Conservation (phyloP, 2,329 filamentous ascomycete species). For the Seiridium unicorne region DNA sequence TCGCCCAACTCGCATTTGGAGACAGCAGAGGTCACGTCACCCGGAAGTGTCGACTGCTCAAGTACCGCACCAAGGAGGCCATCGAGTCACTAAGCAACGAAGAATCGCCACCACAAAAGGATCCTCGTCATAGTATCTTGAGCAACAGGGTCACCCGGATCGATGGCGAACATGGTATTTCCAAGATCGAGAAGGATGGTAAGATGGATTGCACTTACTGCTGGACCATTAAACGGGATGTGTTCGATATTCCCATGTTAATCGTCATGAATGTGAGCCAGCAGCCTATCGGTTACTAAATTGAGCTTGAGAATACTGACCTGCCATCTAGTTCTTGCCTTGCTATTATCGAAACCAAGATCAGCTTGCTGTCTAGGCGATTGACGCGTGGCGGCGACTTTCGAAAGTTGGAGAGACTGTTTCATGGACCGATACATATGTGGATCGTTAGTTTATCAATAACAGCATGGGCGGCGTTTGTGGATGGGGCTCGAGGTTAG, state of each 20-base stretch:
- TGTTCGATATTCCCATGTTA: constrained; percentile 98
- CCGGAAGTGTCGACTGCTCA: constrained; percentile 80
- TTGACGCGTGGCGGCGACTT: background rate
- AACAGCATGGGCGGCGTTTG: constrained; percentile 31
- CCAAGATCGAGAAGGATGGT: constrained; percentile 78
- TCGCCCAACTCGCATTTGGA: constrained; percentile 86
- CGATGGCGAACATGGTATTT: constrained; percentile 75
- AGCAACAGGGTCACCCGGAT: constrained; percentile 62
- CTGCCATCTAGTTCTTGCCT: constrained; percentile 49
- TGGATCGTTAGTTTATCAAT: background rate
- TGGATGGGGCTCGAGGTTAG: constrained; percentile 22
- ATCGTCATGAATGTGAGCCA: constrained; percentile 94
- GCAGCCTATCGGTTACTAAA: background rate
- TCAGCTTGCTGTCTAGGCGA: constrained; percentile 50
- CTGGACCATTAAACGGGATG: constrained; percentile 95
- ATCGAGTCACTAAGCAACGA: constrained; percentile 35
- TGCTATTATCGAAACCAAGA: constrained; percentile 60
- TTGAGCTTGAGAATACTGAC: background rate
- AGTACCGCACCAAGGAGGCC: constrained; percentile 77
- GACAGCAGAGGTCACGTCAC: constrained; percentile 84
- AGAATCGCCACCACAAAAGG: constrained; percentile 44
- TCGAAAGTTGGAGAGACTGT: background rate
- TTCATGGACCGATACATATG: background rate
- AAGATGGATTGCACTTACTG: constrained; percentile 94
- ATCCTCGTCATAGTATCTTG: constrained; percentile 46